Base-by-base conservation (phyloP, 345 rosid genomes). In the Rhodamnia rubescens region DNA sequence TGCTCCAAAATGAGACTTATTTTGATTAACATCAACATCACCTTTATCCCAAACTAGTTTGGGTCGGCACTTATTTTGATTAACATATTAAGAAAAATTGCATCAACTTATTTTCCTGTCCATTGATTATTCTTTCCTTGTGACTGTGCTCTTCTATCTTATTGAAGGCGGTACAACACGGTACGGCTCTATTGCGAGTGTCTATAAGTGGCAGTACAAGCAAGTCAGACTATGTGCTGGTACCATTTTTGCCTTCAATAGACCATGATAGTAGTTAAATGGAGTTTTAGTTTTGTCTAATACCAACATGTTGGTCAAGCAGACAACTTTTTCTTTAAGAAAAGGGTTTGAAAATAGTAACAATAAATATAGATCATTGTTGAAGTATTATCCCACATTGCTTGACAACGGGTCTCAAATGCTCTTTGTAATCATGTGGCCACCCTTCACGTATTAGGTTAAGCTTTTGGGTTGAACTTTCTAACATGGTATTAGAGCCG, bases 191-290 rank as follows among this genome's bases (percentile, higher is more conserved):
- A 53, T 87, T 96, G 44, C 92, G 93, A 86, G 93, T 92, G 59
- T 94, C 97, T 83, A 89, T 92, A 83, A 88, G 88, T 80, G 83
- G 81, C 82, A 88, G 74, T 86, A 90, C 88, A 52, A 88, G 54
- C 86, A 95, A 95, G 91, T 92, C 97, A 74, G 98, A 94, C 89
- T 94, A 94, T 88, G 51, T 94, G 50, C 89, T 96, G 95, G 99
- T 96, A 93, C 81, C 81, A 0, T 86, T 54, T 85, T 85, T 78
- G 53, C 47, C 36, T 69, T 69, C 26, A 69, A 29, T 69, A 69
- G 47, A 69, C 80, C 24, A 56, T 56, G 59, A 22, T 55, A 22
- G 59, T 55, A 21, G 59, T 55, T 22, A 11, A 26, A 55, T 9
- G n/a, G 59, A 55, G n/a, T 55, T 55, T 55, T 55, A 18, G 78